phyloP scores from a whole-genome alignment of 2,329 filamentous ascomycete genomes.

The Phialophora expanda region DNA sequence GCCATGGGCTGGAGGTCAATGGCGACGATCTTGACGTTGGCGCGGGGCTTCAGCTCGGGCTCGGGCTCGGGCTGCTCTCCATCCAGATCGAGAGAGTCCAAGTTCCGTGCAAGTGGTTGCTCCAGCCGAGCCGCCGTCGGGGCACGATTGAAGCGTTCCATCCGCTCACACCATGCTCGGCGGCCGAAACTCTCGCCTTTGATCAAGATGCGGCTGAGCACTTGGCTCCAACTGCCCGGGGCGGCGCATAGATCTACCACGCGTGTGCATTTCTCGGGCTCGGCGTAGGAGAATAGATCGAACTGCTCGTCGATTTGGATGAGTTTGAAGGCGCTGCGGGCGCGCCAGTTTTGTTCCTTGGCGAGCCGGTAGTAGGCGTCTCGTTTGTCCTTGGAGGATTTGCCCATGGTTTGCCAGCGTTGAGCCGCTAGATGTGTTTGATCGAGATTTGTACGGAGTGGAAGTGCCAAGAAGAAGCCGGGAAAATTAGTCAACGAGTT shows the following conservation, averaged over 20 bases:
- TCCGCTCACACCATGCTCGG: slow-evolving; percentile 83
- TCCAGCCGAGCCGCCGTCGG: slow-evolving; percentile 57
- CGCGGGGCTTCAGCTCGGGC: slow-evolving; percentile 55
- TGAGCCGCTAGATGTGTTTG: not conserved
- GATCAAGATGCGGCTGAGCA: slow-evolving; percentile 89
- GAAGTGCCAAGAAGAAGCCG: not conserved
- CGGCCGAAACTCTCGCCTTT: slow-evolving; percentile 90
- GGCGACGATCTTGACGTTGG: slow-evolving; percentile 89
- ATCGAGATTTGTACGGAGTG: not conserved
- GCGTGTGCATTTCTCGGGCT: slow-evolving; percentile 74
- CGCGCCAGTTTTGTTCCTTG: slow-evolving; percentile 98
- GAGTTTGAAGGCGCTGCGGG: slow-evolving; percentile 93
- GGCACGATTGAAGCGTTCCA: slow-evolving; percentile 58
- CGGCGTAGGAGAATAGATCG: slow-evolving; percentile 75
- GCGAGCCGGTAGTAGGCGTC: slow-evolving; percentile 97
- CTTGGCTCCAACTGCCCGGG: slow-evolving; percentile 96
- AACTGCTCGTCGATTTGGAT: slow-evolving; percentile 97
- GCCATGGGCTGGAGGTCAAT: slow-evolving; percentile 97
- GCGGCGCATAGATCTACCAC: slow-evolving; percentile 97
- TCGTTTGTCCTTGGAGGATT: slow-evolving; percentile 97
- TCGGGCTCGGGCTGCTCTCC: slow-evolving; percentile 32
- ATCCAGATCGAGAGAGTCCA: slow-evolving; percentile 41
- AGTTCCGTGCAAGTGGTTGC: slow-evolving; percentile 26
- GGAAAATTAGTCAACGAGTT: not conserved
- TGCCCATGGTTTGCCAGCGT: slow-evolving; percentile 69